Conservation (phyloP, 2,329 filamentous ascomycete species). For the Aspergillus thermomutatus region DNA sequence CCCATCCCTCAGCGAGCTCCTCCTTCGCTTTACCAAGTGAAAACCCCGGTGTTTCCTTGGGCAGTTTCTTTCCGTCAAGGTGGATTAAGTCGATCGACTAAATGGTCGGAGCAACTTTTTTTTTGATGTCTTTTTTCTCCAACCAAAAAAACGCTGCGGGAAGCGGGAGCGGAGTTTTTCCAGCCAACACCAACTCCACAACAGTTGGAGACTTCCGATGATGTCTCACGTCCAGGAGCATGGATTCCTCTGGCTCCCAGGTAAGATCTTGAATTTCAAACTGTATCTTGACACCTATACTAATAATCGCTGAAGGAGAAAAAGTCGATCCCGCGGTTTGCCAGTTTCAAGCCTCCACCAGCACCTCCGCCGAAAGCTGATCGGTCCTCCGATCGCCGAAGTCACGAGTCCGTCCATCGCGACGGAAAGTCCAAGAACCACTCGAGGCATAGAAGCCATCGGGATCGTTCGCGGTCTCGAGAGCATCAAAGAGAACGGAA, state of each 20-base stretch:
- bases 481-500: slow-evolving; percentile 14
- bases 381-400: slow-evolving; percentile 17
- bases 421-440: slow-evolving; percentile 22
- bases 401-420: slow-evolving; percentile 16
- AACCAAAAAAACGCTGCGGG: slow-evolving; percentile 16
- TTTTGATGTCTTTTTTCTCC: slow-evolving; percentile 23
- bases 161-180: slow-evolving; percentile 25
- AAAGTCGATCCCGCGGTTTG: slow-evolving; percentile 63
- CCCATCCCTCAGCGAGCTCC: slow-evolving; percentile 18
- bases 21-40: slow-evolving; percentile 1
- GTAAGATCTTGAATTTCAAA: slow-evolving; percentile 19
- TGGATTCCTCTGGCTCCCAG: slow-evolving; percentile 36
- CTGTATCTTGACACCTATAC: background rate
- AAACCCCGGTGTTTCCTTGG: slow-evolving; percentile 2
- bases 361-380: slow-evolving; percentile 19
- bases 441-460: slow-evolving; percentile 21
- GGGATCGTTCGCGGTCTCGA: slow-evolving; percentile 22
- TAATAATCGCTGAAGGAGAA: slow-evolving; percentile 28
- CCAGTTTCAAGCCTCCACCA: slow-evolving; percentile 64
- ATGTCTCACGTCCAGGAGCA: slow-evolving; percentile 25
- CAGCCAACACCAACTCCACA: slow-evolving; percentile 16
- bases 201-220: slow-evolving; percentile 8
- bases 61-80: slow-evolving; percentile 11
- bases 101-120: slow-evolving; percentile 29
- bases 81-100: slow-evolving; percentile 6